A percentile compares a stretch with the other conserved stretches of the same genome.
Conservation (phyloP, 345 rosid genomes). For the Euphorbia pulcherrima region DNA sequence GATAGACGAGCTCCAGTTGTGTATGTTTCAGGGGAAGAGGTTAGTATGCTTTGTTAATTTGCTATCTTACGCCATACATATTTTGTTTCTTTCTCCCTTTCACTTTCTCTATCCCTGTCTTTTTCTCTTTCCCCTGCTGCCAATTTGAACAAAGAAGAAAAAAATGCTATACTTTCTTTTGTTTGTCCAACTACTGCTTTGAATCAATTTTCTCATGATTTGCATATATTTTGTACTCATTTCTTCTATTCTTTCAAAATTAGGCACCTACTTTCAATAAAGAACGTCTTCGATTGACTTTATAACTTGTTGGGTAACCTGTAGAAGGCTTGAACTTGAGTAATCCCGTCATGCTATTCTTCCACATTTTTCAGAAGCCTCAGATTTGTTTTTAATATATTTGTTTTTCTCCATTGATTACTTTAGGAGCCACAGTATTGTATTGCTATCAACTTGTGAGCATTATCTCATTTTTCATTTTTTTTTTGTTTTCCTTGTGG, state of each 20-base stretch:
- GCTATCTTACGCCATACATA: background rate
- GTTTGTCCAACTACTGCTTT: background rate
- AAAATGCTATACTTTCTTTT: background rate
- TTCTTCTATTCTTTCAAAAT: background rate
- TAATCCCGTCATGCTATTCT: background rate
- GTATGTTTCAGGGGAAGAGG: slow-evolving; percentile 96
- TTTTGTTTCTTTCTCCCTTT: slow-evolving; percentile 4
- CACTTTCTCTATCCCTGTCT: background rate
- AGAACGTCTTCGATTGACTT: background rate
- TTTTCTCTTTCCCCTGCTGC: background rate
- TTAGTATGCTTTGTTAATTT: slow-evolving; percentile 25
- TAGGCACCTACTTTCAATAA: background rate
- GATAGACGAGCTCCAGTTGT: slow-evolving; percentile 63
- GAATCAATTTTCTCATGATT: background rate
- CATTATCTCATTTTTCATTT: slow-evolving; percentile 7
- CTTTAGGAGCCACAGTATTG: background rate
- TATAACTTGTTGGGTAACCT: background rate
- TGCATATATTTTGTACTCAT: background rate
- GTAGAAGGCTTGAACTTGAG: background rate
- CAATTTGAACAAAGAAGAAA: background rate
- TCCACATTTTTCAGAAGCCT: background rate
- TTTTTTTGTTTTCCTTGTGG: slow-evolving; percentile 13
- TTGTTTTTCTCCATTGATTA: background rate
- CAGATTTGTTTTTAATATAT: background rate
- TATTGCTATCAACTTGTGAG: background rate